Base-by-base conservation (phyloP, 2,329 filamentous ascomycete species). In the Penicillium thymicola region DNA sequence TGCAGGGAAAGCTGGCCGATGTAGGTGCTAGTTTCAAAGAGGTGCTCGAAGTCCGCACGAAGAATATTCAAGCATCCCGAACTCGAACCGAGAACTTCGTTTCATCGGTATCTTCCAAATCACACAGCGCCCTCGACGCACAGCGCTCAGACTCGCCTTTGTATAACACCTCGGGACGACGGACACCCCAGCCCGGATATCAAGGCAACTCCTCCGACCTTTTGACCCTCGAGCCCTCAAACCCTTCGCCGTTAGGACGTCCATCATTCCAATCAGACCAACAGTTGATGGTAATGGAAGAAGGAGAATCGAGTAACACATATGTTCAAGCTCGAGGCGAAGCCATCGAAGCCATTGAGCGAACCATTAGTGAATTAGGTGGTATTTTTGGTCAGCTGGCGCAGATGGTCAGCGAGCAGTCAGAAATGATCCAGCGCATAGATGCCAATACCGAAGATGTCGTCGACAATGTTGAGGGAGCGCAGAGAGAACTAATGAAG, bases 381-480 rank as follows among this genome's bases (percentile, higher is more conserved):
- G 82, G 88, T 14, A 97, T 97, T 60, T 97, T 97, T 72, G 90
- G 92, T 9, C 93, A 99, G 75, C 79, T 99, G 48, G 93, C 94
- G 36, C 87, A 90, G 64, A 97, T 99, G 94, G 94, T 99, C 30
- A 91, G 89, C 54, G 93, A 99, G 74, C 94, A 99, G 77, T 91
- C 90, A 59, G 94, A 97, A 76, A 96, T 96, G 89, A 96, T 99
- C 63, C 91, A 97, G 76, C 83, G 93, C 48, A 97, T 97, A 70
- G 93, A 97, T 68, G 93, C 93, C 63, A 97, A 97, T 74, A 97
- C 93, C 1, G 94, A 99, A 70, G 92, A 97, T 67, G 91, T 99
- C 6, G 93, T 99, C 53, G 93, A 97, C 70, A 99, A 99, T 67
- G 93, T 99, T n/a, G 86, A 96, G 70, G 94, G 94, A 18, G 94